Percentiles rank a stretch among this genome's conserved stretches.
phyloP scores from a whole-genome alignment of 2,329 filamentous ascomycete genomes.

The Neofusicoccum cordaticola region DNA sequence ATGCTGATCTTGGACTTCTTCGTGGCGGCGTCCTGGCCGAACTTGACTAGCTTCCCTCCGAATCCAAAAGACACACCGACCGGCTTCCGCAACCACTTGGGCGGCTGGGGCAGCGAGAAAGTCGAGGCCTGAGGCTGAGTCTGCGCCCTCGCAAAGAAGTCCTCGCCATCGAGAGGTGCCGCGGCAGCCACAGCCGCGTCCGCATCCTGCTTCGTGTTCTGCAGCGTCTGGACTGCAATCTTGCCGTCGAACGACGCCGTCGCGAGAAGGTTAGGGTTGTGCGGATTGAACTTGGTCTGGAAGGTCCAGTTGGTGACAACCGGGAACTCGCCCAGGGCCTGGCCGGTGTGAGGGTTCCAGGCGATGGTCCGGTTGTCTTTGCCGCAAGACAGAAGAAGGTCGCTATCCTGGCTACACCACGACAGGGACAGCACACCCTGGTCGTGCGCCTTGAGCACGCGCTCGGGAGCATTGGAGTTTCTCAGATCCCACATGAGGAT shows the following conservation, averaged over 20 bases:
- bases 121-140: conserved; percentile 85
- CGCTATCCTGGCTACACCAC: conserved; percentile 89
- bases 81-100: conserved; percentile 85
- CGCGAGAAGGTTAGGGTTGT: conserved; percentile 86
- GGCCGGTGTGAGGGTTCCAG: conserved; percentile 93
- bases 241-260: conserved; percentile 97
- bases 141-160: conserved; percentile 94
- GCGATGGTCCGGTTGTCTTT: conserved; percentile 95
- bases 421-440: conserved; percentile 90
- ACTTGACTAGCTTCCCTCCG: conserved; percentile 83
- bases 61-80: conserved; percentile 90
- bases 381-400: conserved; percentile 85
- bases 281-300: conserved; percentile 88
- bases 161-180: conserved; percentile 74
- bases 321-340: conserved; percentile 85
- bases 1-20: conserved; percentile 74
- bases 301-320: conserved; percentile 99
- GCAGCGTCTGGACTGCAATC: conserved; percentile 87
- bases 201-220: conserved; percentile 83
- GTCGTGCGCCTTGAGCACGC: conserved; percentile 85
- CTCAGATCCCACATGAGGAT: conserved; percentile 93
- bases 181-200: conserved; percentile 60
- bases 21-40: conserved; percentile 64
- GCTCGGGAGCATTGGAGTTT: conserved; percentile 92
- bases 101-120: conserved; percentile 81